Evolutionary conservation across 2,329 filamentous ascomycete species (phyloP).

Genomic region (Magnaporthiopsis rhizophila): DNA sequence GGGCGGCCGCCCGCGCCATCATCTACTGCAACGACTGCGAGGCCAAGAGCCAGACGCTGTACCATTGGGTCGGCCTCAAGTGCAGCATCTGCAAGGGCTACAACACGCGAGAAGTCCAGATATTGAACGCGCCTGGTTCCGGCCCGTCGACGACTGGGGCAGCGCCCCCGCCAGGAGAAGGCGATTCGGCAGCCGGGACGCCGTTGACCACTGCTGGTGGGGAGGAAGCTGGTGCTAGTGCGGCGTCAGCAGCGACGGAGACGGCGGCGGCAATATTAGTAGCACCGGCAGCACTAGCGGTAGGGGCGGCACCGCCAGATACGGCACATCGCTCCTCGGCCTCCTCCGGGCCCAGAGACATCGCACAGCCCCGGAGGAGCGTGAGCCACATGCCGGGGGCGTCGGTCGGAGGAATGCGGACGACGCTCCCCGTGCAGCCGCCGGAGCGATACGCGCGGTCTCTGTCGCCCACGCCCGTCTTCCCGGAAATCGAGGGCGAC

Average conservation of each 20-base stretch:
- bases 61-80: constrained; percentile 92
- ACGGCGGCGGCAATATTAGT: not conserved
- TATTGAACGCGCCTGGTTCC: constrained; percentile 39
- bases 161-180: too few relatives aligned
- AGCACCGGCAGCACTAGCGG: not conserved
- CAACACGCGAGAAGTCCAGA: constrained; percentile 57
- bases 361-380: constrained; percentile 1
- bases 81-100: constrained; percentile 68
- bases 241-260: not conserved
- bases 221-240: too few relatives aligned
- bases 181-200: not conserved
- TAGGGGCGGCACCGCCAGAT: too few relatives aligned
- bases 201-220: not conserved
- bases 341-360: not conserved
- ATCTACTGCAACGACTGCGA: constrained; percentile 94
- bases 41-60: constrained; percentile 75
- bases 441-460: constrained; percentile 37
- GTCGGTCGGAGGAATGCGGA: constrained; percentile 18
- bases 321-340: not conserved
- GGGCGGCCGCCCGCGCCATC: constrained; percentile 68
- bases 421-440: constrained; percentile 19
- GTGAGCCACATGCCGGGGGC: constrained; percentile 3
- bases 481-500: constrained; percentile 9
- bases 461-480: constrained; percentile 29
- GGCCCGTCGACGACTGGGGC: not conserved